Evolutionary conservation across 148 eudicot genomes (phyloP), one percentile per base, ranked within the genome.

Genomic region (Amaranthus cruentus): DNA sequence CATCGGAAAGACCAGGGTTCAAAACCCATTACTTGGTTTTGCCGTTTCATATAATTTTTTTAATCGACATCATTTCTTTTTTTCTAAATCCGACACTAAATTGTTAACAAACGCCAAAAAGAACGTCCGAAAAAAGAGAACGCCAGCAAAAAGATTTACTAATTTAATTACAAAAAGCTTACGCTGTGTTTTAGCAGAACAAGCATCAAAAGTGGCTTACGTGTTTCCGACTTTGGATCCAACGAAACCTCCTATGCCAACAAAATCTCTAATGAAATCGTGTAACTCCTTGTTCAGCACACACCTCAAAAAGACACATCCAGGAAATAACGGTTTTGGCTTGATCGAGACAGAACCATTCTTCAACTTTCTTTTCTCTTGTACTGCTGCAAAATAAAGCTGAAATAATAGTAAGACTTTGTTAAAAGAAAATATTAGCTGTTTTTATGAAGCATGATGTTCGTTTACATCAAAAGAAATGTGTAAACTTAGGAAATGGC

Each of bases 191-290:
- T 51, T 43, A 69, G 43, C 55, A 28, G 13, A 2, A 15, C 13
- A 50, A 57, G 73, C 2, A 14, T 42, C n/a, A 50, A 53, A 66
- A 14, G 60, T 48, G 42, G 79, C 97, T 85, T 90, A 96, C 96
- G 85, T 87, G 85, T 92, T 96, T 80, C 96, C 97, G 56, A 90
- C 97, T 85, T 78, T 89, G 62, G 85, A 83, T 75, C 94, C 96
- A 74, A 90, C 66, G 77, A 96, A 96, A 62, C 96, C 96, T 75
- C 92, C 91, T 70, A 96, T 84, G 28, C 96, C 96, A 38, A 82
- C 83, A 71, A 76, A 75, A 69, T 90, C 96, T 82, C 88, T 84
- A 56, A 96, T 80, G 75, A 89, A 96, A 75, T 92, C 96, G 73
- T 92, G 99, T 42, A 89, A 50, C 64, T 92, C 97, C 92, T 83